Base-by-base conservation (phyloP, 768 basidiomycete species). In the Cystobasidium ongulense region DNA sequence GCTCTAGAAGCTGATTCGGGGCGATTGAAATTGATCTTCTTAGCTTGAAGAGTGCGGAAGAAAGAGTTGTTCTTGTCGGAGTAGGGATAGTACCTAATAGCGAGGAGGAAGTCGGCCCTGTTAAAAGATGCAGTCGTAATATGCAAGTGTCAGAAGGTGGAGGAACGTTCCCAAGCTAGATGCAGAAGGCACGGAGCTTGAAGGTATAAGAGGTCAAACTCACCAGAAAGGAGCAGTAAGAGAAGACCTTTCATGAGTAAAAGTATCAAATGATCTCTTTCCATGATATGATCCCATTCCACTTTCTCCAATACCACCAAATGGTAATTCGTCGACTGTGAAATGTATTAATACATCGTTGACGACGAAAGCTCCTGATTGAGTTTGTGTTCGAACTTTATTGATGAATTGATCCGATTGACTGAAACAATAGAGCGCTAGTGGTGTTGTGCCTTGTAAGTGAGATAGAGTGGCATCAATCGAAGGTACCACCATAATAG, bases 341-440 rank as follows among this genome's bases (percentile, higher is more conserved):
- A 74, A 64, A 66, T 75, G 88, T n/a, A 91, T 78, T 50, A 90
- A 63, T 0, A 83, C 83, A 67, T 93, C 91, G 76, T 92, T 92
- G 18, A 86, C 86, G 21, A 88, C 72, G 21, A 86, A 85, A 2
- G 86, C 84, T 1, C 92, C 91, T 73, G 89, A 90, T 75, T 84
- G 85, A 0, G 91, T 92, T 77, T 83, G 87, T 59, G 84, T 83
- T 77, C 88, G 85, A 43, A 92, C 89, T 90, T 59, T 62, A 1
- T 29, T 11, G 38, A 23, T 89, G 78, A 88, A 84, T 23, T 81
- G 80, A 0, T 83, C 72, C 75, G 88, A 85, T 74, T 85, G 82
- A 0, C 89, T 84, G 81, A 93, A 93, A 39, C 90, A 86, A 77
- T 92, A 92, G 10, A 92, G 80, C 1, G 87, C 85, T 21, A 93